phyloP scores from a whole-genome alignment of 352 stramenopile species.

The Pythium pectinolyticum region DNA sequence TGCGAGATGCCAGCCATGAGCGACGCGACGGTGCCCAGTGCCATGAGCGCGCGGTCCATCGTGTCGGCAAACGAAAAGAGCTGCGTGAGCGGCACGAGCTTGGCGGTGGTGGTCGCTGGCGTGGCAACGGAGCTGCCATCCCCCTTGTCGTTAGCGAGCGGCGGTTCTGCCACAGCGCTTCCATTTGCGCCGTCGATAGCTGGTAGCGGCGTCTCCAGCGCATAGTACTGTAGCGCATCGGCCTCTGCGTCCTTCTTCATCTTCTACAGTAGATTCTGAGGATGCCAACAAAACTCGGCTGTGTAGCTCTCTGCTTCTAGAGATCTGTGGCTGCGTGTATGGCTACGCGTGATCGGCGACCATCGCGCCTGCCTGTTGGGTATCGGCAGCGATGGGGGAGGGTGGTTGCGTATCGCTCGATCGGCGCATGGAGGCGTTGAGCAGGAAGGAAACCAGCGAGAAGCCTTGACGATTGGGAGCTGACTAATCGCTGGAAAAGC shows the following conservation, averaged over 20 bases:
- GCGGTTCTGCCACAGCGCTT: no score
- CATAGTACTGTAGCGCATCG: not conserved
- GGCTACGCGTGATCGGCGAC: no score
- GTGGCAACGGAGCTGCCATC: not conserved
- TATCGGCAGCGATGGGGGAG: no score
- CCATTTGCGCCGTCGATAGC: not conserved
- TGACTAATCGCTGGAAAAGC: no score
- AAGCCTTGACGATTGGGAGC: no score
- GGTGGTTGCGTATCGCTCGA: no score
- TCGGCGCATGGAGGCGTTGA: no score
- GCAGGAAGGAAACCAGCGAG: no score
- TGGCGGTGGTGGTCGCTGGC: not conserved
- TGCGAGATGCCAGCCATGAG: conserved; percentile 49
- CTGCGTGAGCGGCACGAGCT: conserved; percentile 42
- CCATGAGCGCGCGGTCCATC: conserved; percentile 60
- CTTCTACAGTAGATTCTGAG: not conserved
- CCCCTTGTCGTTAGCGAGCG: not conserved
- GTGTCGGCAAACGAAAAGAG: conserved; percentile 62
- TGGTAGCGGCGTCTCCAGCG: conserved; percentile 6
- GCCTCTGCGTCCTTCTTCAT: conserved; percentile 4
- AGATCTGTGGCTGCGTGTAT: no score
- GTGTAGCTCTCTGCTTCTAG: no score
- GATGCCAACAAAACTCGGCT: not conserved
- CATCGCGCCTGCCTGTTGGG: no score
- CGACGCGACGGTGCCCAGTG: conserved; percentile 42